These are phyloP conservation scores for Xylaria acuta DNA, from an alignment of 495 filamentous ascomycete genomes.

Conservation along the genomic window DNA sequence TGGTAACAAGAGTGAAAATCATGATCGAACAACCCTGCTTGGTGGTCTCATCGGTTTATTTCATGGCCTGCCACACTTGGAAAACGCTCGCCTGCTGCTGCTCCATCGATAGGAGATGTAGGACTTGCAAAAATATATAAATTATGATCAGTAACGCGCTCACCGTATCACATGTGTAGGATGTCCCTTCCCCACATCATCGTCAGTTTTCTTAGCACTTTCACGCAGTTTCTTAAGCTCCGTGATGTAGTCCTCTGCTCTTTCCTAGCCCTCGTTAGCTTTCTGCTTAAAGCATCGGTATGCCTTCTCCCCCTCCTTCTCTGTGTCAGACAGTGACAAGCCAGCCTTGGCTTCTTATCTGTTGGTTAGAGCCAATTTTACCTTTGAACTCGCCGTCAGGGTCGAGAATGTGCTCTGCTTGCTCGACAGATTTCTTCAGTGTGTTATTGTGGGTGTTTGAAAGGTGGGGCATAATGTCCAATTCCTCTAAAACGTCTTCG, in stretches of 20 bases:
- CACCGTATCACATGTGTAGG: neutral
- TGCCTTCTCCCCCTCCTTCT: conserved; percentile 21
- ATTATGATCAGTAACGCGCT: neutral
- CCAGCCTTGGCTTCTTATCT: neutral
- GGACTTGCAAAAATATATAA: conserved; percentile 29
- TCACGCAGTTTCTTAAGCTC: conserved; percentile 37
- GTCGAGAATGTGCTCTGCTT: conserved; percentile 50
- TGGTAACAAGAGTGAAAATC: conserved; percentile 69
- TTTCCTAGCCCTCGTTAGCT: conserved; percentile 30
- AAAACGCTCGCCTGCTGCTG: neutral
- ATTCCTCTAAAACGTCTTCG: conserved; percentile 75
- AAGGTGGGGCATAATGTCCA: conserved; percentile 72
- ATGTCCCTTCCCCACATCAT: conserved; percentile 25
- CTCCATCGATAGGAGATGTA: conserved; percentile 56
- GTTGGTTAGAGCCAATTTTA: neutral
- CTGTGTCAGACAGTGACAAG: neutral
- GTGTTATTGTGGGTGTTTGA: conserved; percentile 61
- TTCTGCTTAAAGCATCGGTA: conserved; percentile 38
- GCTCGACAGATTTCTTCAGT: conserved; percentile 63
- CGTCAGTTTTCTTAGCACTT: conserved; percentile 35
- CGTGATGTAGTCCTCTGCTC: conserved; percentile 31
- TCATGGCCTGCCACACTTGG: neutral
- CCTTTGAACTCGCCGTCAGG: conserved; percentile 32
- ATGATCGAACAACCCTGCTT: conserved; percentile 63
- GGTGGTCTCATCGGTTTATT: neutral